Base-by-base conservation (phyloP, 2,329 filamentous ascomycete genomes). In the Neonectria sp. region DNA sequence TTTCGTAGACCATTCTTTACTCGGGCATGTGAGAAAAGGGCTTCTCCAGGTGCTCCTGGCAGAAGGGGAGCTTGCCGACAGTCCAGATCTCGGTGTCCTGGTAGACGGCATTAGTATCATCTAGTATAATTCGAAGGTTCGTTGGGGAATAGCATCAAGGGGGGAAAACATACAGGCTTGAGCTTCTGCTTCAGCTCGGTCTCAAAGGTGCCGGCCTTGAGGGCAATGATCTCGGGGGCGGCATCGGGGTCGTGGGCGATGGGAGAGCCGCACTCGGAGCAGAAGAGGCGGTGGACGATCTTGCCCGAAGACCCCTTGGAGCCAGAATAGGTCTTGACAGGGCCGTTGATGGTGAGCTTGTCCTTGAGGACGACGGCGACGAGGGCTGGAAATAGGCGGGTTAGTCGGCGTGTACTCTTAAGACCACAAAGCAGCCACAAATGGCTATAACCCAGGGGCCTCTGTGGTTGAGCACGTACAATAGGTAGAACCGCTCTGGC, bases 1-100 rank as follows among this genome's bases (percentile, higher is more conserved):
- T 46, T 35, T 17, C 1, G 24, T 5, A 21, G 4, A 24, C 24
- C 8, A 31, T 53, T 31, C 13, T 64, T 79, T 86, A 89, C 78
- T 88, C 77, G 13, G 89, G 90, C 90, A 92, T 91, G 79, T 90
- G 82, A 75, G 86, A 79, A 78, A 92, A 92, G 3, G 89, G 84
- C 79, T 91, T 88, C 56, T 83, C 88, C 68, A 92, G 83, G 72
- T 87, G 81, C 84, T 92, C 90, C 83, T 89, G 84, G 83, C 90
- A 91, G 83, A 92, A 92, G 17, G 90, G 90, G 71, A 92, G 86
- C 86, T 92, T 92, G 82, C 88, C 79, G 70, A 84, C 86, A 56
- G 89, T 91, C 90, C 90, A 92, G 82, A 92, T 92, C 82, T 92
- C 90, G 72, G 89, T 90, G 73, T 90, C 86, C 86, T 89, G 29